Evolutionary conservation across 2,329 filamentous ascomycete species (phyloP).

Genomic region (Verticillium zaregamsianum): DNA sequence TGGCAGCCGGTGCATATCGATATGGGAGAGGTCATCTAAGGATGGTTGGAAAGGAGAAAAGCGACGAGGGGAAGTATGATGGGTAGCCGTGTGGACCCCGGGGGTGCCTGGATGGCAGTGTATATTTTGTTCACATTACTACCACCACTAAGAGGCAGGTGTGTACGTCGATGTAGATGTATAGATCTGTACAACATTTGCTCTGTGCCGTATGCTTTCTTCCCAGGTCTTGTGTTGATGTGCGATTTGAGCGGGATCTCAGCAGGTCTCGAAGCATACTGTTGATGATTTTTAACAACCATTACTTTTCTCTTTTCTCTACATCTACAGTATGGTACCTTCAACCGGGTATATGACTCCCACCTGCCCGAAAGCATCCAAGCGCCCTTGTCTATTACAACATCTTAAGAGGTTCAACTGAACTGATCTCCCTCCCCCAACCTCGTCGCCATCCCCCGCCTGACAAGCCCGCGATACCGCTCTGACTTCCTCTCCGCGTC

Average conservation of each 20-base stretch:
- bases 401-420: conserved; percentile 27
- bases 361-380: background rate
- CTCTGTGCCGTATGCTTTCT: background rate
- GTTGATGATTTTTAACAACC: background rate
- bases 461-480: conserved; percentile 41
- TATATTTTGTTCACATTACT: conserved; percentile 8
- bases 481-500: conserved; percentile 36
- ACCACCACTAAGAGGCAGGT: background rate
- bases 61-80: background rate
- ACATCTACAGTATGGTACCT: background rate
- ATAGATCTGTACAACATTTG: conserved; percentile 4
- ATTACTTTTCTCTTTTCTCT: background rate
- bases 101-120: conserved; percentile 4
- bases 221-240: background rate
- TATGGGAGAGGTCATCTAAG: conserved; percentile 63
- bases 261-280: background rate
- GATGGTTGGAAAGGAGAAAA: background rate
- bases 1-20: conserved; percentile 69
- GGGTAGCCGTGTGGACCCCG: background rate
- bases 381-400: background rate
- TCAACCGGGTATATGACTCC: background rate
- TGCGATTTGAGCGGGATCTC: too few relatives aligned
- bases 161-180: conserved; percentile 1
- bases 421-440: conserved; percentile 66
- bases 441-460: conserved; percentile 47